Percentiles rank a stretch among this genome's conserved stretches.
Conservation (phyloP, 2,329 filamentous ascomycete species). For the Fusarium dimerum region DNA sequence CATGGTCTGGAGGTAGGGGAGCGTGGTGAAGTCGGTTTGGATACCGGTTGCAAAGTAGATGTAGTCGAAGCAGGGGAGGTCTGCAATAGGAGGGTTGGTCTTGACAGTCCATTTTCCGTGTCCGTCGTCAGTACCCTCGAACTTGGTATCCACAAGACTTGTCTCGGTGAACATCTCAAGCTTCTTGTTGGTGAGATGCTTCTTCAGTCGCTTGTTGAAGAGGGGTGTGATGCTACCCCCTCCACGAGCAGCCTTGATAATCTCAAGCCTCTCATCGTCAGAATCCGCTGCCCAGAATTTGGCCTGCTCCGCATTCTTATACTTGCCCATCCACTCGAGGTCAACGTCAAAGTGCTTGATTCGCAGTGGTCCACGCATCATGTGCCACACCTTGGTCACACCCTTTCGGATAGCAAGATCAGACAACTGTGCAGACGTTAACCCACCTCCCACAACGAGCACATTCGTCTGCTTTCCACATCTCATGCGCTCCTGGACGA, state of each 20-base stretch:
- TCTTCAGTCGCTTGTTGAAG: slow-evolving; percentile 67
- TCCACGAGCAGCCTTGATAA: slow-evolving; percentile 65
- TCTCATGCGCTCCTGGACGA: slow-evolving; percentile 55
- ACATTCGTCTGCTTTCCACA: slow-evolving; percentile 57
- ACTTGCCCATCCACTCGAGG: slow-evolving; percentile 80
- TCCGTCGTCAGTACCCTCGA: slow-evolving; percentile 43
- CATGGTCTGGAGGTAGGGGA: slow-evolving; percentile 64
- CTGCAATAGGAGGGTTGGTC: slow-evolving; percentile 53
- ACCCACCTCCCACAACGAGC: slow-evolving; percentile 71
- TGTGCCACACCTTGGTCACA: slow-evolving; percentile 66
- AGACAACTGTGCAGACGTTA: slow-evolving; percentile 74
- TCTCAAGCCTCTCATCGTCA: slow-evolving; percentile 66
- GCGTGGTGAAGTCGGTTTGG: slow-evolving; percentile 58
- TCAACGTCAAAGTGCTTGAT: slow-evolving; percentile 80
- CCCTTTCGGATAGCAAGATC: slow-evolving; percentile 66
- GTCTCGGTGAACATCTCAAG: slow-evolving; percentile 61
- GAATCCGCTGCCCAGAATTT: slow-evolving; percentile 76
- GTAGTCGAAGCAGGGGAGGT: slow-evolving; percentile 62
- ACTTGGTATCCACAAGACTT: slow-evolving; percentile 51
- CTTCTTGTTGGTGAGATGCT: slow-evolving; percentile 53
- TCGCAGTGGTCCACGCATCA: slow-evolving; percentile 62
- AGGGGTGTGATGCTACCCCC: slow-evolving; percentile 76
- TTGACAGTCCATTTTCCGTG: slow-evolving; percentile 42
- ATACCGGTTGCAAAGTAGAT: slow-evolving; percentile 78
- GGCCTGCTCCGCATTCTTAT: slow-evolving; percentile 74